Base-by-base conservation (phyloP, 2,329 filamentous ascomycete species). In the Thielaviopsis punctulata region DNA sequence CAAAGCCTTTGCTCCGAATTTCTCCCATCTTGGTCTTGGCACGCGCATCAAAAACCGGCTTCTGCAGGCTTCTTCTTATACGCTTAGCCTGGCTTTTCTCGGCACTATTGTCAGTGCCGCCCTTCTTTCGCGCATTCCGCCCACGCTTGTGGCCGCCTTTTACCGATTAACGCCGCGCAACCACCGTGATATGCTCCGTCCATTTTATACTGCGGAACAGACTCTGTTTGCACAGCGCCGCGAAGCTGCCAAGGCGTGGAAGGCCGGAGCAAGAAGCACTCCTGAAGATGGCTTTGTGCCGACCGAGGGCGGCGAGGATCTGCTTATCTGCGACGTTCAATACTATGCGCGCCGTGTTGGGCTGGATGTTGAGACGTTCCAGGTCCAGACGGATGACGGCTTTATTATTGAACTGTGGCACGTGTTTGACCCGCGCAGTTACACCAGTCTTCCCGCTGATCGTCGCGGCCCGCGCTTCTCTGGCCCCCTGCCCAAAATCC, bases 331-430 rank as follows among this genome's bases (percentile, higher is more conserved):
- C 60, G 84, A 95, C 59, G 77, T 89, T 19, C 75, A 75, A 2
- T 92, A 95, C 62, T 95, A 96, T 62, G 89, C 90, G 1, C 75
- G 86, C 19, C 74, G 89, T 12, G 87, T 95, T 13, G 90, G 90
- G 0, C 73, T 96, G 1, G 87, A 95, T 56, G 77, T 87, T 22
- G 89, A 95, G 61, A 76, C 76, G 9, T 86, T 87, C 60, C 73
- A 85, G 48, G 88, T 95, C 0, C 83, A 94, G 64, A 95, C 90
- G 0, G 89, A 95, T 63, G 90, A 96, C 60, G 89, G 89, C 1
- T 95, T 95, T 62, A 78, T 95, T 45, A 84, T 95, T 56, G 79
- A 84, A 21, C 71, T 95, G 1, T 94, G 86, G 82, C 90, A 95
- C 63, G 73, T 95, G 23, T 94, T 86, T 63, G 83, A 95, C 57